phyloP scores from a whole-genome alignment of 108 stramenopile genomes.

The Nannochloropsis salina region DNA sequence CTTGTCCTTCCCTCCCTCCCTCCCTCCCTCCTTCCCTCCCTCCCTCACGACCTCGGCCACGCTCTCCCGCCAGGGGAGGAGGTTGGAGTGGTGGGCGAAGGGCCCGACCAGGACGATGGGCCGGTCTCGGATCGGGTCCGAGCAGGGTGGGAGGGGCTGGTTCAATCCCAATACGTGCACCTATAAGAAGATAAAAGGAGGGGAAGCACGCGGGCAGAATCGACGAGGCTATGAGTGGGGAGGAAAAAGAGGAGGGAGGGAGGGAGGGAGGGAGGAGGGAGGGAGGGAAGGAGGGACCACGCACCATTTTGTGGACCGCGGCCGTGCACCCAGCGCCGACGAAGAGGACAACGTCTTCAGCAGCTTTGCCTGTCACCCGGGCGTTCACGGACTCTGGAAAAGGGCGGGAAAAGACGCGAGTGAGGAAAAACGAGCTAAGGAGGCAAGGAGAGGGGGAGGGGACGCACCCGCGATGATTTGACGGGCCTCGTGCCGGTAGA shows the following conservation, averaged over 20 bases:
- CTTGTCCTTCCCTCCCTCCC: not conserved
- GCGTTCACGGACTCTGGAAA: not conserved
- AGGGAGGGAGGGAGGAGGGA: not conserved
- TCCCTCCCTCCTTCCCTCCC: not conserved
- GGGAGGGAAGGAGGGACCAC: not conserved
- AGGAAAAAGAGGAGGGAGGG: not conserved
- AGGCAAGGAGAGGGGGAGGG: not conserved
- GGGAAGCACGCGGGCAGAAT: not conserved
- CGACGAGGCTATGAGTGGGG: not conserved
- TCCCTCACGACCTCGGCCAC: slow-evolving; percentile 51
- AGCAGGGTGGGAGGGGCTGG: not conserved
- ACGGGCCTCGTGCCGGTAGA: slow-evolving; percentile 78
- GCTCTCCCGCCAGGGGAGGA: slow-evolving; percentile 91
- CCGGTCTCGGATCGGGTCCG: not conserved
- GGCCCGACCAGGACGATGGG: slow-evolving; percentile 80
- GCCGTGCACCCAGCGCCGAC: slow-evolving; percentile 86
- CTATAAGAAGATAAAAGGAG: not conserved
- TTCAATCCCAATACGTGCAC: not conserved
- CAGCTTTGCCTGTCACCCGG: slow-evolving; percentile 58
- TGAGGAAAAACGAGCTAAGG: not conserved
- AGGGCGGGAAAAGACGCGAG: not conserved
- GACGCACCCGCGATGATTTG: slow-evolving; percentile 63
- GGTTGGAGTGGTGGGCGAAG: slow-evolving; percentile 93
- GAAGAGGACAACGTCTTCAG: slow-evolving; percentile 73
- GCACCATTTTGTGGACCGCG: slow-evolving; percentile 64